Conservation (phyloP, 2,329 filamentous ascomycete species). For the Chaetoscypha palmicola region DNA sequence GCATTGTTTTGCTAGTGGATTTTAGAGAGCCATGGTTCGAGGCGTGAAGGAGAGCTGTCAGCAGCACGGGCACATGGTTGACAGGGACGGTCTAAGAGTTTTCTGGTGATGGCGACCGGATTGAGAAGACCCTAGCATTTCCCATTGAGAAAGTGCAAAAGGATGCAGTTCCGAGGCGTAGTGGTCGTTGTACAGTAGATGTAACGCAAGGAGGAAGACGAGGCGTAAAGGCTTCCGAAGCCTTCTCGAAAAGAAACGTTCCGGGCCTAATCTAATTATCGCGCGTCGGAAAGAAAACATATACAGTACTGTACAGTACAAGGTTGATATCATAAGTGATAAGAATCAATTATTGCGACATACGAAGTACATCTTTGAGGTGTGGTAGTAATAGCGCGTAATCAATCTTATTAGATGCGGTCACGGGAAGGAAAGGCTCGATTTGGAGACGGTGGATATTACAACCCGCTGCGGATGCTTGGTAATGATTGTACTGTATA, state of each 20-base stretch:
- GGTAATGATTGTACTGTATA: too few species aligned
- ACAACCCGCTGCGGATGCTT: conserved; percentile 1
- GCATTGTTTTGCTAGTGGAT: not conserved
- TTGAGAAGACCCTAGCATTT: not conserved
- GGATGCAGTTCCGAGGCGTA: not conserved
- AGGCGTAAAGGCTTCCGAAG: not conserved
- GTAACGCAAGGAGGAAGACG: not conserved
- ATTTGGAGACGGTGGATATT: conserved; percentile 10
- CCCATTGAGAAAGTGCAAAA: too few species aligned
- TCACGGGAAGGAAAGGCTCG: not conserved
- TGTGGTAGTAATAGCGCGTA: conserved; percentile 7
- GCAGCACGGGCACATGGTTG: conserved; percentile 7
- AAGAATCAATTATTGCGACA: not conserved
- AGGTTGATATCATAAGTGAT: not conserved
- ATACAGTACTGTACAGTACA: not conserved
- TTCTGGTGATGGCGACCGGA: not conserved
- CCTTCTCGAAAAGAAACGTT: conserved; percentile 1
- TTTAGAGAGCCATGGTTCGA: too few species aligned
- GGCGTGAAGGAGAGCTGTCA: not conserved
- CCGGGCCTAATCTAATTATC: not conserved
- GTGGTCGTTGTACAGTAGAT: not conserved
- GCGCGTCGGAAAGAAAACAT: too few species aligned
- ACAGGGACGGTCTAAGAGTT: conserved; percentile 5
- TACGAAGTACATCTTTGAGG: not conserved
- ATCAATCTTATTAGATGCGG: conserved; percentile 1